A percentile compares a stretch with the other conserved stretches of the same genome.
Evolutionary conservation across 2,329 filamentous ascomycete species (phyloP).

Genomic region (Hymenoscyphus repandus): DNA sequence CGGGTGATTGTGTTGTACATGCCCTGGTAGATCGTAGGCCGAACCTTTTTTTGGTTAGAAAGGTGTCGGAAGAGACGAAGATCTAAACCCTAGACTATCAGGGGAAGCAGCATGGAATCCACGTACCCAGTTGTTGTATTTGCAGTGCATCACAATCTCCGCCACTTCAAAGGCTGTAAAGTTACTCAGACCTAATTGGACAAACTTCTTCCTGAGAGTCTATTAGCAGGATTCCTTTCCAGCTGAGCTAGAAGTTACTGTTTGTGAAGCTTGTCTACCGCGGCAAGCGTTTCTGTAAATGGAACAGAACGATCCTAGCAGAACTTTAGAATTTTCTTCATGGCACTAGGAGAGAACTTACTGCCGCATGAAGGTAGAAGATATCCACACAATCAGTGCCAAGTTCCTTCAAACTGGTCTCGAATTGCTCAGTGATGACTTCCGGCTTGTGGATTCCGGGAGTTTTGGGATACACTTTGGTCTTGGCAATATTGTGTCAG

Average conservation of each 20-base stretch:
- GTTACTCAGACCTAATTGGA: conserved; percentile 74
- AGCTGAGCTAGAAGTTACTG: conserved; percentile 27
- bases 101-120: neutral
- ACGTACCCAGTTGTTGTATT: conserved; percentile 62
- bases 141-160: conserved; percentile 75
- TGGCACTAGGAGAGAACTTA: conserved; percentile 7
- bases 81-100: neutral
- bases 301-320: conserved; percentile 55
- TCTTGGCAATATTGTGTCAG: conserved; percentile 32
- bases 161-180: conserved; percentile 85
- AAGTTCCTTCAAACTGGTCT: conserved; percentile 65
- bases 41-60: conserved; percentile 40
- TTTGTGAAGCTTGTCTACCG: conserved; percentile 76
- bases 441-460: conserved; percentile 58
- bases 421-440: conserved; percentile 59
- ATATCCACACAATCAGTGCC: conserved; percentile 72
- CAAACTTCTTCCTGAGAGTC: conserved; percentile 64
- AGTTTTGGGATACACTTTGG: conserved; percentile 65
- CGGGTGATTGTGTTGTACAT: conserved; percentile 84
- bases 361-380: conserved; percentile 68
- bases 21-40: conserved; percentile 65
- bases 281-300: conserved; percentile 74
- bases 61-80: neutral
- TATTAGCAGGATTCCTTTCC: neutral
- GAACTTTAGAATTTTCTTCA: neutral